Base-by-base conservation (phyloP, 1,284 basidiomycete genomes). In the Ustilago curta region DNA sequence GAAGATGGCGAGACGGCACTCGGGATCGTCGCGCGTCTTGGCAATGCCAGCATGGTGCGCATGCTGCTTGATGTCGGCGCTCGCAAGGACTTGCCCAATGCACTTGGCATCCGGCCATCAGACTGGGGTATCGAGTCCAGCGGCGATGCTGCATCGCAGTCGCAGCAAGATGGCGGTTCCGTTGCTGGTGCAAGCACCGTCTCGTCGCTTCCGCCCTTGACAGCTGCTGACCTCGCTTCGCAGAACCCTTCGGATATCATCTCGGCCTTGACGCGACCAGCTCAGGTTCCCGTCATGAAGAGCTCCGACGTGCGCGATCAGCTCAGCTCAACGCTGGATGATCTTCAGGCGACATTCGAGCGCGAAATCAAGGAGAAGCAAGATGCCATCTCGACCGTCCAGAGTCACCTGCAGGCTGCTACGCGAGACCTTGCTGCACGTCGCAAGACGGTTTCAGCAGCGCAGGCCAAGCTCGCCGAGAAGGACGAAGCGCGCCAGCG, bases 1-100 rank as follows among this genome's bases (percentile, higher is more conserved):
- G 91, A 94, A 73, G 91, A 98, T 84, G 97, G 97, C 0, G 97
- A 99, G 84, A 98, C 97, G 0, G 93, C 95, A 5, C 86, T 99
- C 75, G 97, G 96, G 85, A 93, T 97, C 75, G 94, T 95, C 14
- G 95, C 97, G 0, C 88, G 97, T 54, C 91, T 98, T 0, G 97
- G 97, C 3, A 97, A 95, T 85, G 89, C 92, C 67, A 91, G 91
- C 73, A 86, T 99, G 71, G 94, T 98, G 19, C 88, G 92, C 77
- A 91, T 94, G 25, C 86, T 99, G 67, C 83, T 99, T 66, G 95
- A 98, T 79, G 93, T 95, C 8, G 95, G 95, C 8, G 97, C 96
- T 2, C 95, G 97, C 85, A 91, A 93, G 80, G 89, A 91, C 78
- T 88, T 94, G 64, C 89, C 92, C n/a, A 99, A 99, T 86, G 96